phyloP scores from a whole-genome alignment of 2,329 filamentous ascomycete species.

The Aspergillus sp. region DNA sequence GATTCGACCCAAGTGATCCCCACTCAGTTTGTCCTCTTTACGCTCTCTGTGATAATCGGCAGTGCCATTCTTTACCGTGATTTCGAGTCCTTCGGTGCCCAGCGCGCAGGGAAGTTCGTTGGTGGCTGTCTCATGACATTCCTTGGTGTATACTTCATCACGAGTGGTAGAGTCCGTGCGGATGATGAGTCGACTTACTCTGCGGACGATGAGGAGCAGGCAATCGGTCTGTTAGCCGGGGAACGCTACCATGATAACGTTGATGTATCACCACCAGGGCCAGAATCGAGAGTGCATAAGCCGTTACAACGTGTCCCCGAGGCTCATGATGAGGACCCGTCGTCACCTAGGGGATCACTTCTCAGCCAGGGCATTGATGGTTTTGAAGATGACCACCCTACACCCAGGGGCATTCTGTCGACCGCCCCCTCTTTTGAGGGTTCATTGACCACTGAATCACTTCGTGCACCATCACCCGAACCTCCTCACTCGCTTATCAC shows the following conservation, averaged over 20 bases:
- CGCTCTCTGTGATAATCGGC: conserved; percentile 87
- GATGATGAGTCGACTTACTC: conserved; percentile 58
- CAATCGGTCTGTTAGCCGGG: conserved; percentile 33
- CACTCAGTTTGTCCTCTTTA: conserved; percentile 95
- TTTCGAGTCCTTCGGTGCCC: conserved; percentile 72
- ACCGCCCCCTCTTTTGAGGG: conserved; percentile 24
- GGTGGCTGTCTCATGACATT: conserved; percentile 90
- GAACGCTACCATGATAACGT: conserved; percentile 32
- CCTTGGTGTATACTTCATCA: conserved; percentile 94
- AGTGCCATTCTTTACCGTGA: conserved; percentile 91
- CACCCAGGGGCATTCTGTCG: conserved; percentile 27
- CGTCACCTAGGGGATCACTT: conserved; percentile 29
- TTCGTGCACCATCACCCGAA: conserved; percentile 21
- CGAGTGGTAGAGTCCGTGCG: conserved; percentile 63
- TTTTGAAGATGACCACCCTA: conserved; percentile 27
- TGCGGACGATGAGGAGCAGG: conserved; percentile 57
- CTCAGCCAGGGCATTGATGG: conserved; percentile 25
- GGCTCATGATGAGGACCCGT: conserved; percentile 11
- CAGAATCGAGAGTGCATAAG: conserved; percentile 14
- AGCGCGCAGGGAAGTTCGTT: conserved; percentile 75
- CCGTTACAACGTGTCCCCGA: conserved; percentile 8
- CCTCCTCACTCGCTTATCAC: conserved; percentile 30
- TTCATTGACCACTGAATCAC: conserved; percentile 27
- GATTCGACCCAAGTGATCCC: conserved; percentile 97
- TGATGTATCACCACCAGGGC: conserved; percentile 22